Evolutionary conservation across 805 yeast species (phyloP).

Genomic region (Wickerhamomyces subpelliculosus): DNA sequence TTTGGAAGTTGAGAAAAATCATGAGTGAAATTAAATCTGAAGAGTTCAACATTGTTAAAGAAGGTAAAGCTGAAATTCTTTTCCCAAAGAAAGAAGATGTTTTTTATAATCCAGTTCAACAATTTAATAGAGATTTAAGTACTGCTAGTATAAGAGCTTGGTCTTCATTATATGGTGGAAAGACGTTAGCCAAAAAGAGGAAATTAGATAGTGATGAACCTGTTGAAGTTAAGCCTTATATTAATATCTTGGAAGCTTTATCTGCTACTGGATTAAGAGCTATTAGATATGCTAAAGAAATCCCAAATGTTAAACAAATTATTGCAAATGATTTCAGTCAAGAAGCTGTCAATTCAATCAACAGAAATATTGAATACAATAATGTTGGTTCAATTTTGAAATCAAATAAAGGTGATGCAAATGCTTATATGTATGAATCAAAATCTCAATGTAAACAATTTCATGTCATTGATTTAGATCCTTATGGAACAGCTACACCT

Average conservation of each 20-base stretch:
- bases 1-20: background rate
- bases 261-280: conserved; percentile 96
- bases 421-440: conserved; percentile 59
- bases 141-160: conserved; percentile 83
- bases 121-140: conserved; percentile 89
- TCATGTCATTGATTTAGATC: conserved; percentile 91
- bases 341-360: conserved; percentile 79
- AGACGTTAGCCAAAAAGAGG: conserved; percentile 23
- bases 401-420: conserved; percentile 87
- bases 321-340: conserved; percentile 87
- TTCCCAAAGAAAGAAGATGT: conserved; percentile 80
- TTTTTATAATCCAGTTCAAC: conserved; percentile 94
- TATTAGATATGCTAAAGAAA: conserved; percentile 86
- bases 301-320: conserved; percentile 65
- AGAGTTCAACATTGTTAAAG: conserved; percentile 41
- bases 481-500: conserved; percentile 96
- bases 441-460: conserved; percentile 39
- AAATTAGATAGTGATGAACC: conserved; percentile 22
- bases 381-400: conserved; percentile 47
- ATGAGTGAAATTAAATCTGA: conserved; percentile 18
- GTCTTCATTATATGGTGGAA: conserved; percentile 52
- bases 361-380: conserved; percentile 65
- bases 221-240: conserved; percentile 26
- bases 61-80: conserved; percentile 80
- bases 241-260: conserved; percentile 78